Evolutionary conservation across 1,284 basidiomycete genomes (phyloP), one percentile per base, ranked within the genome.

Genomic region (Earliella scabrosa): DNA sequence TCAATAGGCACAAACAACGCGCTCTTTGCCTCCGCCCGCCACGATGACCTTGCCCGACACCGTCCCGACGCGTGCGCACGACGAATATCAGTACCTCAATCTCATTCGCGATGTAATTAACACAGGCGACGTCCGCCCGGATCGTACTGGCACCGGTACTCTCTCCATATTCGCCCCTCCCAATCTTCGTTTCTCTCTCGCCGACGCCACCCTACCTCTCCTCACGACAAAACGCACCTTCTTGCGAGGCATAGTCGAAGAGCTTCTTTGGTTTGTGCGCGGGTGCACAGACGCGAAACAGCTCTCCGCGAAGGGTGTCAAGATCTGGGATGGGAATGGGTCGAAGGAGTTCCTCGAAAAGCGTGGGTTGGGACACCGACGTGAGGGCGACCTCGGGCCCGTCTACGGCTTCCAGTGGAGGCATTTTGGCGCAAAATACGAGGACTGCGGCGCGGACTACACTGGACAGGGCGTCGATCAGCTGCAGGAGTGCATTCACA

Each of bases 391-490:
- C 71, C 75, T 99, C 2, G 97, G 97, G 0, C 97, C 97, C 0
- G 94, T 99, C 2, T 99, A 99, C 71, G 97, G 97, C 0, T 99
- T 99, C 72, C 97, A 99, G 68, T 99, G 97, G 97, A 81, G 97
- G 52, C 96, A 98, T 72, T 99, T 98, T 73, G 97, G 97, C 1
- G 97, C 97, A 0, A 75, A 85, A 62, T 99, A 99, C 68, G 79
- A 78, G 20, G 88, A 93, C 61, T 92, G 89, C 63, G 92, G 96
- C 41, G 77, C 82, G 29, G 86, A 93, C 67, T 99, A 99, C 70
- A 75, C 81, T 0, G 94, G 93, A 0, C 76, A 97, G 68, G 97
- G 97, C 21, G 93, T 98, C 29, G 97, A 99, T 75, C 97, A 99
- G 77, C 79, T 99, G 43, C 75, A 79, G 49, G 90, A 97, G 64